phyloP scores from a whole-genome alignment of 352 stramenopile genomes.

The Peronospora belbahrii region DNA sequence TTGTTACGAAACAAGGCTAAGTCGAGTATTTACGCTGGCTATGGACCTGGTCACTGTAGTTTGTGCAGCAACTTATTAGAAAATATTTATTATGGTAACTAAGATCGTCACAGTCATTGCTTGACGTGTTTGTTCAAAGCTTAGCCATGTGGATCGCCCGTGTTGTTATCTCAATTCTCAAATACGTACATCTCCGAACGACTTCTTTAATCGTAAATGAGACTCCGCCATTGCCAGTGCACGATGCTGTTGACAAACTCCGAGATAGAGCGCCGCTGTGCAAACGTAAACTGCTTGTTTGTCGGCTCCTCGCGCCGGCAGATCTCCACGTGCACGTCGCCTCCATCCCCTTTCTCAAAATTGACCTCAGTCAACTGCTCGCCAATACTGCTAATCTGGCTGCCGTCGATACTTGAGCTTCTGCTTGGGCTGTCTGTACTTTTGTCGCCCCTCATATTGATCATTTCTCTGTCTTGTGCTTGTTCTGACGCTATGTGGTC shows the following conservation, averaged over 20 bases:
- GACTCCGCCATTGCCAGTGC: slow-evolving; percentile 82
- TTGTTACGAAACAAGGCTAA: slow-evolving; percentile 1
- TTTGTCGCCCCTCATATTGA: slow-evolving; percentile 11
- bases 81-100: too few species aligned
- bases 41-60: too few species aligned
- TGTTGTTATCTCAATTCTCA: too few species aligned
- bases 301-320: slow-evolving; percentile 74
- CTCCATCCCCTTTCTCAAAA: slow-evolving; percentile 25
- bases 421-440: slow-evolving; percentile 13
- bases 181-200: too few species aligned
- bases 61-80: too few species aligned
- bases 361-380: slow-evolving; percentile 20
- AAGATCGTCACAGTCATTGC: too few species aligned
- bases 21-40: too few species aligned
- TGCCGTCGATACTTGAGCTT: slow-evolving; percentile 20
- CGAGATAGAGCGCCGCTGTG: slow-evolving; percentile 72
- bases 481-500: slow-evolving; percentile 8
- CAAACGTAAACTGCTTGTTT: slow-evolving; percentile 73
- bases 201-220: slow-evolving; percentile 72
- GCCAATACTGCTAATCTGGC: slow-evolving; percentile 7
- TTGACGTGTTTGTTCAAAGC: too few species aligned
- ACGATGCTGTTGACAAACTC: slow-evolving; percentile 86
- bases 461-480: slow-evolving; percentile 4
- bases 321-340: slow-evolving; percentile 61
- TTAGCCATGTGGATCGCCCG: too few species aligned